A percentile compares a stretch with the other conserved stretches of the same genome.
Evolutionary conservation across 192 early-diverging fungal genomes (phyloP).

Genomic region (Obelidium mucronatum): DNA sequence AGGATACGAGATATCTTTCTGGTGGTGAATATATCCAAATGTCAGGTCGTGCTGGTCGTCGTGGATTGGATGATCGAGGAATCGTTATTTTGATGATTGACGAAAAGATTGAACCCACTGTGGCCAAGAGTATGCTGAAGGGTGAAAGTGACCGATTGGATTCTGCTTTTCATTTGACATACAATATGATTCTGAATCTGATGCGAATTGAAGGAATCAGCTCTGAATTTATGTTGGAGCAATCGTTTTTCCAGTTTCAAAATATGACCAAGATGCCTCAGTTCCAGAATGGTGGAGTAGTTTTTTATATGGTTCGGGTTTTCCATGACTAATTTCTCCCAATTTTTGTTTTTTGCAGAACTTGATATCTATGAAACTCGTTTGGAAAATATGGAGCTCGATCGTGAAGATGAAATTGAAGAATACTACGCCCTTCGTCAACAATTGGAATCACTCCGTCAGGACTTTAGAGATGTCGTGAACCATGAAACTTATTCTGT

Average conservation of each 20-base stretch:
- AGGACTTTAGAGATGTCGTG: conserved; percentile 77
- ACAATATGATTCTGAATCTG: conserved; percentile 97
- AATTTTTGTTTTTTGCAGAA: conserved; percentile 49
- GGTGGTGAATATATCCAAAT: conserved; percentile 99
- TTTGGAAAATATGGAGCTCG: conserved; percentile 62
- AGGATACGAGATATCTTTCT: conserved; percentile 79
- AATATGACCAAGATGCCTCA: conserved; percentile 82
- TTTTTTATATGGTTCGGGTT: too few relatives aligned
- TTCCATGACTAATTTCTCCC: conserved; percentile 29
- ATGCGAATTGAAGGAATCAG: conserved; percentile 93
- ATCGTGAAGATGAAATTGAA: conserved; percentile 72
- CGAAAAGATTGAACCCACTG: conserved; percentile 91
- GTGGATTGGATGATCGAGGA: conserved; percentile 96
- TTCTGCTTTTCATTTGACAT: conserved; percentile 94
- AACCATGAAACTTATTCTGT: conserved; percentile 83
- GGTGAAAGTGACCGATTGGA: conserved; percentile 70
- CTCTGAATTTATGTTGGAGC: conserved; percentile 91
- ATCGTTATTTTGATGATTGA: conserved; percentile 97
- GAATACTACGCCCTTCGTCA: conserved; percentile 79
- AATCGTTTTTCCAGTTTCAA: conserved; percentile 94
- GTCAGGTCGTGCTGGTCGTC: conserved; percentile 96
- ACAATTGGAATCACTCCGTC: conserved; percentile 69
- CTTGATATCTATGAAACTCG: conserved; percentile 61
- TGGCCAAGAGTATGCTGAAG: conserved; percentile 94
- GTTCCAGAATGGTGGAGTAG: conserved; percentile 70